Conservation (phyloP, 2,329 filamentous ascomycete genomes). For the Scedosporium minutisporum region DNA sequence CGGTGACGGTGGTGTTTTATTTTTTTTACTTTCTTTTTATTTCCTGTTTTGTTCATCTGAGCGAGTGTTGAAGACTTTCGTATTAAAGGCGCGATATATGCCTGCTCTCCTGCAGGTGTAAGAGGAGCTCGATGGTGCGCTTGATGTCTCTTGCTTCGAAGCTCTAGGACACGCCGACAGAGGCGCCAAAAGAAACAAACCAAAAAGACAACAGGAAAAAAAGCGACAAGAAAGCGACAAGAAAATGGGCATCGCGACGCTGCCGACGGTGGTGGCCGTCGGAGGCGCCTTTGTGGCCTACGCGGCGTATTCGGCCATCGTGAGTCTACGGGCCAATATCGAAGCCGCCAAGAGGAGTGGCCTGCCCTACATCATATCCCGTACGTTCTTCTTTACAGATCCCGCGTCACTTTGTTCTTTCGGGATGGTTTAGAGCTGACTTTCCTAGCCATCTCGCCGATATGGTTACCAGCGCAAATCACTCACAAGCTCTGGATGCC, state of each 20-base stretch:
- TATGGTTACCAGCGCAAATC: slow-evolving; percentile 46
- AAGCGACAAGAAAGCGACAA: neutral
- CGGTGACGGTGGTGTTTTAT: too few species aligned
- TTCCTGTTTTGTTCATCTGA: too few species aligned
- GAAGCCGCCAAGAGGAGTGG: slow-evolving; percentile 39
- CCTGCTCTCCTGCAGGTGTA: too few species aligned
- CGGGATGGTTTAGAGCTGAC: neutral
- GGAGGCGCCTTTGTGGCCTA: slow-evolving; percentile 25
- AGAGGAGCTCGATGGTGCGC: too few species aligned
- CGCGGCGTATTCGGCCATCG: slow-evolving; percentile 19
- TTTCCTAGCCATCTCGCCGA: slow-evolving; percentile 34
- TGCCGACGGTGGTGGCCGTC: slow-evolving; percentile 9
- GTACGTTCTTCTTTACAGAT: slow-evolving; percentile 27
- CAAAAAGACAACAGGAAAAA: neutral
- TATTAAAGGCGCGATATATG: too few species aligned
- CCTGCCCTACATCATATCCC: slow-evolving; percentile 41
- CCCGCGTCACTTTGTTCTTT: slow-evolving; percentile 9
- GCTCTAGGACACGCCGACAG: too few species aligned
- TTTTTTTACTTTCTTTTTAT: too few species aligned
- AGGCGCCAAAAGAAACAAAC: neutral
- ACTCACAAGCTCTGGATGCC: slow-evolving; percentile 44
- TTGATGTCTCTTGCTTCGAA: too few species aligned
- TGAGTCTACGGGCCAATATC: slow-evolving; percentile 34
- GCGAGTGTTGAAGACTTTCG: too few species aligned
- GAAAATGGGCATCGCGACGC: neutral